These are phyloP conservation scores for Monosporozyma servazzii DNA, from an alignment of 805 yeast species.

Conservation along the genomic window DNA sequence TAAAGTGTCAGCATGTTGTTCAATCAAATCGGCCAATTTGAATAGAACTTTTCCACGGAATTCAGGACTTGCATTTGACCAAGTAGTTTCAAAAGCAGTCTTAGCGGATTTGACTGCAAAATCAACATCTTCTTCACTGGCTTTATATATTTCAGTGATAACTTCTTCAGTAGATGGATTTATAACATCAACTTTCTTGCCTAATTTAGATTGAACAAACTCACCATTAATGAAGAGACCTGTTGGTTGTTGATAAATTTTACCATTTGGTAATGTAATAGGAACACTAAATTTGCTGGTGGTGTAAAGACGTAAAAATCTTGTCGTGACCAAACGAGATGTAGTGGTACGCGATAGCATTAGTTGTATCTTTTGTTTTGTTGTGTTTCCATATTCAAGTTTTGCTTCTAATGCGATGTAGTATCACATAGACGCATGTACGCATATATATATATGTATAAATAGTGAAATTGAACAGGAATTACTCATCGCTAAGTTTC, in stretches of 20 bases:
- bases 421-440: too few species aligned
- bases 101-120: conserved; percentile 80
- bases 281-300: conserved; percentile 37
- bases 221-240: conserved; percentile 77
- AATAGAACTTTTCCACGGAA: conserved; percentile 53
- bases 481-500: too few species aligned
- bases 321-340: conserved; percentile 1
- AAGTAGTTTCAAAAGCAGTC: conserved; percentile 65
- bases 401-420: too few species aligned
- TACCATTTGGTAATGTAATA: conserved; percentile 65
- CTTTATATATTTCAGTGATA: conserved; percentile 63
- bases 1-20: conserved; percentile 57
- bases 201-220: conserved; percentile 52
- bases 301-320: conserved; percentile 26
- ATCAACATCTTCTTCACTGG: conserved; percentile 70
- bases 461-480: too few species aligned
- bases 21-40: conserved; percentile 72
- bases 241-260: conserved; percentile 65
- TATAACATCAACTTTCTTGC: conserved; percentile 51
- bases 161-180: conserved; percentile 70
- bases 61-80: conserved; percentile 65
- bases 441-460: too few species aligned
- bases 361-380: neutral
- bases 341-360: conserved; percentile 8
- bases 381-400: too few species aligned